Percentiles rank a stretch among this genome's conserved stretches.
Evolutionary conservation across 2,329 filamentous ascomycete species (phyloP).

Genomic region (Albophoma yamanashiensis): DNA sequence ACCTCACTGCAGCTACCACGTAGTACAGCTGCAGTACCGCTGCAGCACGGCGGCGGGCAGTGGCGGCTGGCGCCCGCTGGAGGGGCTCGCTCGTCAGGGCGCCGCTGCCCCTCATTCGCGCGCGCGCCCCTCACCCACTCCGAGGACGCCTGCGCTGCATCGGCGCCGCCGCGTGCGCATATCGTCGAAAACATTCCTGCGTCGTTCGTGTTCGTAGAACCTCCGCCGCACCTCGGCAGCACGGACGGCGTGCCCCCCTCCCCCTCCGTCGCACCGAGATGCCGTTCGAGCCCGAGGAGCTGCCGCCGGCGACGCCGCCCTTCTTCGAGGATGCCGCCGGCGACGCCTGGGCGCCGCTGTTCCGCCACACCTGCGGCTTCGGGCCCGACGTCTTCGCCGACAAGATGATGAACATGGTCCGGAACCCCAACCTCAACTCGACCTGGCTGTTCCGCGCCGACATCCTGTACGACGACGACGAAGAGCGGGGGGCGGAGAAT

Average conservation of each 20-base stretch:
- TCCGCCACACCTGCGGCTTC: constrained; percentile 50
- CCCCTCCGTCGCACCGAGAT: constrained; percentile 1
- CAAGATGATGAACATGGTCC: constrained; percentile 64
- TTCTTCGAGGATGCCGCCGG: constrained; percentile 15
- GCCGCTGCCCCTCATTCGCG: not conserved
- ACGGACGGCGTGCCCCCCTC: not conserved
- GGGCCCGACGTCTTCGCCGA: constrained; percentile 49
- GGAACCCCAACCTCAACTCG: constrained; percentile 72
- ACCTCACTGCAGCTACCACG: too few species aligned
- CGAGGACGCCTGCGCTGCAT: too few species aligned
- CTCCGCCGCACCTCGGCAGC: not conserved
- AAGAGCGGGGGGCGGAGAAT: constrained; percentile 8
- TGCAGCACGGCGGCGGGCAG: not conserved
- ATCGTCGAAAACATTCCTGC: not conserved
- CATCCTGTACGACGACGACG: constrained; percentile 40
- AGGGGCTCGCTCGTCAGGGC: not conserved
- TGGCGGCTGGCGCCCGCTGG: not conserved
- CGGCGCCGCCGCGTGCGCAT: too few species aligned
- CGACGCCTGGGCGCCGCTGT: constrained; percentile 41
- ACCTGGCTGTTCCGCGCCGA: constrained; percentile 71
- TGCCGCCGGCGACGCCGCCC: constrained; percentile 13
- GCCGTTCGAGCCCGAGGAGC: constrained; percentile 18
- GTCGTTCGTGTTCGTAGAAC: not conserved
- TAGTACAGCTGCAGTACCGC: too few species aligned
- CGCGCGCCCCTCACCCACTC: not conserved